These are phyloP conservation scores for Castanea mollissima DNA, from an alignment of 306 rosid species.

Conservation along the genomic window DNA sequence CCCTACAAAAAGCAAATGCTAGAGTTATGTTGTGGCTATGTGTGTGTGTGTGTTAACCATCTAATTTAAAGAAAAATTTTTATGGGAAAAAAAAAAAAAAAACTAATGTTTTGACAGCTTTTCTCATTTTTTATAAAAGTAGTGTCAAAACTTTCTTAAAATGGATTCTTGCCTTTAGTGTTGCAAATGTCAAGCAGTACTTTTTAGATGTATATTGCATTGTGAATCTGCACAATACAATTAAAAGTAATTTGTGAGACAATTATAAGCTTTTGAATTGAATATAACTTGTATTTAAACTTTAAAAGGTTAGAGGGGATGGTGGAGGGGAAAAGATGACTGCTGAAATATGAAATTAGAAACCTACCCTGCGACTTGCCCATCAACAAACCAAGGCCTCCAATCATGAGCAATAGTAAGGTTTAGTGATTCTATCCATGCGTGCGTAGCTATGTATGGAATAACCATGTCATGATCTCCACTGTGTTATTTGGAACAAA, in stretches of 20 bases:
- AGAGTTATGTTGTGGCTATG: neutral
- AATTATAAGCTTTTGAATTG: neutral
- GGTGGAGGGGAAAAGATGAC: neutral
- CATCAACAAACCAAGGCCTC: constrained; percentile 45
- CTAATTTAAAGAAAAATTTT: too few relatives aligned
- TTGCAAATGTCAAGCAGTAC: constrained; percentile 34
- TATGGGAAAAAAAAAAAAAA: too few relatives aligned
- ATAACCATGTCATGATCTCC: constrained; percentile 42
- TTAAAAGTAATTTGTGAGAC: neutral
- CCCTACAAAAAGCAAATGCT: constrained; percentile 3
- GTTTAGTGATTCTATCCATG: constrained; percentile 44
- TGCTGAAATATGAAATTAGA: neutral
- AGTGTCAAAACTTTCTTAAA: too few relatives aligned
- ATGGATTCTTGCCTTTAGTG: constrained; percentile 34
- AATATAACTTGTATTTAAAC: too few relatives aligned
- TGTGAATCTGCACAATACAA: constrained; percentile 24
- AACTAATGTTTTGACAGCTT: too few relatives aligned
- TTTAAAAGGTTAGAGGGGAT: too few relatives aligned
- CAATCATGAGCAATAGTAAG: constrained; percentile 22
- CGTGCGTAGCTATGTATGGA: constrained; percentile 34
- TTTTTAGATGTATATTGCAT: neutral
- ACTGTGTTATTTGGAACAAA: constrained; percentile 12
- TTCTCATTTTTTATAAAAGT: too few relatives aligned
- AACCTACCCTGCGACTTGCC: constrained; percentile 46
- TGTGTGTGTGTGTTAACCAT: too few relatives aligned